These are phyloP conservation scores for Zymoseptoria ardabiliae DNA, from an alignment of 2,329 filamentous ascomycete genomes.

Conservation along the genomic window DNA sequence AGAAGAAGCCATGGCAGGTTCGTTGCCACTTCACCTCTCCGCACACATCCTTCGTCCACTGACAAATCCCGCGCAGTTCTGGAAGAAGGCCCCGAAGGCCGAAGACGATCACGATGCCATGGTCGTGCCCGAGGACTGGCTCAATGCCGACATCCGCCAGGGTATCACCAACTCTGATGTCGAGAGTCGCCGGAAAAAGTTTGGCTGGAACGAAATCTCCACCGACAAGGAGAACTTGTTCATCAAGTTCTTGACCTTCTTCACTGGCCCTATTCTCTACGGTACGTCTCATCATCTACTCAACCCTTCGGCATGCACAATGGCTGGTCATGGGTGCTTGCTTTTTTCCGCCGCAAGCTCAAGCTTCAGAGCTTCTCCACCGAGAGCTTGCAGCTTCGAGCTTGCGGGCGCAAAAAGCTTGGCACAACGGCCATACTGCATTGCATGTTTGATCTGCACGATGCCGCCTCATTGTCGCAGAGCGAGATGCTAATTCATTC, in stretches of 20 bases:
- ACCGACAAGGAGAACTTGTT: conserved; percentile 71
- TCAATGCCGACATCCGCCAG: conserved; percentile 58
- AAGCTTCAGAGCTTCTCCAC: conserved; percentile 8
- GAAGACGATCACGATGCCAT: conserved; percentile 30
- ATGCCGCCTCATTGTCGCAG: conserved; percentile 2
- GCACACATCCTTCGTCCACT: conserved; percentile 4
- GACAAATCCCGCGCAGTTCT: conserved; percentile 38
- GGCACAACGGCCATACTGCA: conserved; percentile 9
- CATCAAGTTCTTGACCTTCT: conserved; percentile 67
- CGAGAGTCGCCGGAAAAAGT: conserved; percentile 57
- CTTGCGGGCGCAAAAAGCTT: conserved; percentile 22
- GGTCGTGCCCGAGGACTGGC: conserved; percentile 57
- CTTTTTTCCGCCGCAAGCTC: conserved; percentile 16
- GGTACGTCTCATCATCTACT: conserved; percentile 44
- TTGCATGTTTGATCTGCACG: conserved; percentile 1
- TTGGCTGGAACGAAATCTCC: conserved; percentile 64
- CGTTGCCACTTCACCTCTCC: conserved; percentile 5
- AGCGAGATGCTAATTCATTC: conserved; percentile 18
- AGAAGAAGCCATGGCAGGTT: conserved; percentile 48
- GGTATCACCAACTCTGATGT: conserved; percentile 56
- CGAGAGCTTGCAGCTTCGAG: conserved; percentile 16
- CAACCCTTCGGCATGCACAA: conserved; percentile 15
- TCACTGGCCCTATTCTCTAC: conserved; percentile 69
- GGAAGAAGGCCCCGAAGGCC: conserved; percentile 36
- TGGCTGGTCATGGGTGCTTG: conserved; percentile 10